Evolutionary conservation across 202 grass and related monocot species (phyloP), one percentile per base, ranked within the genome.

Genomic region (Sporobolus alterniflorus): DNA sequence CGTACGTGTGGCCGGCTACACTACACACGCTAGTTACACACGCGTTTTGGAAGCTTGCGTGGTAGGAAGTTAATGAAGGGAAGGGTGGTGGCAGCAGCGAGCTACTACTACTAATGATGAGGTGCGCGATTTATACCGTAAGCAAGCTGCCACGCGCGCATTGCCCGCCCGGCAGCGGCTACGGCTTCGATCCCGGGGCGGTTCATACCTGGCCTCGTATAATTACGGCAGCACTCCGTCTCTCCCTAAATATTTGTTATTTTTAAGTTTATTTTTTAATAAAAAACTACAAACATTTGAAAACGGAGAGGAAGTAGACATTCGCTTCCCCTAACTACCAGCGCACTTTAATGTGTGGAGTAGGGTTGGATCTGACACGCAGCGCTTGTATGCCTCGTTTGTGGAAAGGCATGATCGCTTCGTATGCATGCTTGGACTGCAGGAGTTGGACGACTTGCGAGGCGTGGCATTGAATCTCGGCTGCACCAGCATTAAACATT

Each of bases 71-170:
- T 68, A 63, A 82, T 61, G 78, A 20, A 17, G 44, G 44, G 63
- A 1, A 1, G 51, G 51, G 2, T 17, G 57, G 57, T 33, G 59
- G 57, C 59, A 74, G 56, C n/a, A n/a, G 71, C 61, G 82, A 49
- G 46, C n/a, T 8, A 8, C 36, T 39, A 39, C 73, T 12, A 31
- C 87, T 81, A 81, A 85, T 85, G 82, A 89, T 89, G 76, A 81
- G 87, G 70, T n/a, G n/a, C n/a, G n/a, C 42, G 82, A 81, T 89
- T 76, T 81, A 85, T 71, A 24, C 87, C 46, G 43, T 29, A 77
- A 82, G 42, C 56, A 65, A 8, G 30, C 73, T 56, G 65, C 54
- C 55, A 7, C 6, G 60, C 50, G 61, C 30, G 30, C 60, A 78
- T 80, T 89, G 81, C 81, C 34, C 47, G 43, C 64, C 11, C 55